These are phyloP conservation scores for Leptoxyphium fumago DNA, from an alignment of 2,329 filamentous ascomycete species.

Conservation along the genomic window DNA sequence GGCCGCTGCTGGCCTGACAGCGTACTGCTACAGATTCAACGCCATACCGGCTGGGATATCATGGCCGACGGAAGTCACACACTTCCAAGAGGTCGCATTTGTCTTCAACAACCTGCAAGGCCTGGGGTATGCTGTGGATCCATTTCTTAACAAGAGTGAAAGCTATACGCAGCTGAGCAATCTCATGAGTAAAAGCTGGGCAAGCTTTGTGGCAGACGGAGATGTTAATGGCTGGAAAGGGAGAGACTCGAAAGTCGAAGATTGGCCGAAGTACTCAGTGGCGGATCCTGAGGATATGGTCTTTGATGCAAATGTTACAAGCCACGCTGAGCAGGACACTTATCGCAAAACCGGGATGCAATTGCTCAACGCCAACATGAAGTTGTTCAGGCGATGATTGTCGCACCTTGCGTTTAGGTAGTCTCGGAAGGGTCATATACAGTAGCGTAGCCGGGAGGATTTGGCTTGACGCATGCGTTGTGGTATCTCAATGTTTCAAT, in stretches of 20 bases:
- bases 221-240: slow-evolving; percentile 23
- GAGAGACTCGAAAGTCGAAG: slow-evolving; percentile 7
- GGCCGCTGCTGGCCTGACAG: slow-evolving; percentile 32
- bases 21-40: slow-evolving; percentile 51
- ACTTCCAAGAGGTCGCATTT: slow-evolving; percentile 39
- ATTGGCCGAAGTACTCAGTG: slow-evolving; percentile 28
- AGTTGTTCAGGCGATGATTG: background rate
- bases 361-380: slow-evolving; percentile 7
- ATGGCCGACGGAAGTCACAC: slow-evolving; percentile 31
- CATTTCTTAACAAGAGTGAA: slow-evolving; percentile 21
- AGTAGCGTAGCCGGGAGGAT: no score
- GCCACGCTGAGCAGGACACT: slow-evolving; percentile 20
- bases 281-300: slow-evolving; percentile 27
- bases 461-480: no score
- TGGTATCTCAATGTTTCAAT: no score
- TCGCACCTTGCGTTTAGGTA: no score
- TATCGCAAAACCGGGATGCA: slow-evolving; percentile 30
- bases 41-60: slow-evolving; percentile 33
- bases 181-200: slow-evolving; percentile 32
- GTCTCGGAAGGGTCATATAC: no score
- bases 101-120: slow-evolving; percentile 33
- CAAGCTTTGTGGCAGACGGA: slow-evolving; percentile 28
- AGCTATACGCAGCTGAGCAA: slow-evolving; percentile 25
- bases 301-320: slow-evolving; percentile 30
- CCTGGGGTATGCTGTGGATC: slow-evolving; percentile 26